Evolutionary conservation across 805 yeast species (phyloP).

Genomic region (Komagataella pseudopastoris): DNA sequence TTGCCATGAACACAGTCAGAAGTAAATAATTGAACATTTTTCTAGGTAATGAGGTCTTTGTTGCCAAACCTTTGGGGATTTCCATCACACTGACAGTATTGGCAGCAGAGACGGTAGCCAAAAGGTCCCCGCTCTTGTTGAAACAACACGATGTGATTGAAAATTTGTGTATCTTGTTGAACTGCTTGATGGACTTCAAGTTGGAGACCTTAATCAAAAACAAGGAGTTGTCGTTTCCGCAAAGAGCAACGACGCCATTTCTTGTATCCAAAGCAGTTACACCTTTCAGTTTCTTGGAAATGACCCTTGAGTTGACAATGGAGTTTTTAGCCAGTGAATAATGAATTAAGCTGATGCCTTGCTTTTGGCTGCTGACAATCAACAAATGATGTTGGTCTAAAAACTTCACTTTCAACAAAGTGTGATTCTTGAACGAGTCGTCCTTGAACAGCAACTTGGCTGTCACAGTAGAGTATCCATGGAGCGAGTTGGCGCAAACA

Average conservation of each 20-base stretch:
- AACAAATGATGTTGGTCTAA: constrained; percentile 21
- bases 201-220: constrained; percentile 37
- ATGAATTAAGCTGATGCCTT: constrained; percentile 26
- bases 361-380: constrained; percentile 28
- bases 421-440: constrained; percentile 7
- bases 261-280: constrained; percentile 38
- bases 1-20: constrained; percentile 11
- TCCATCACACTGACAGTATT: constrained; percentile 51
- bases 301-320: constrained; percentile 24
- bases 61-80: constrained; percentile 37
- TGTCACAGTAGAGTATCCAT: constrained; percentile 34
- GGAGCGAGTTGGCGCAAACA: constrained; percentile 41
- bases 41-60: constrained; percentile 20
- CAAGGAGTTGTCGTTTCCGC: constrained; percentile 58
- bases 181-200: constrained; percentile 34
- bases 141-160: constrained; percentile 66
- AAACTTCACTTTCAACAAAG: constrained; percentile 18
- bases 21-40: constrained; percentile 1
- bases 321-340: constrained; percentile 28
- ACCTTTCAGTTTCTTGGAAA: constrained; percentile 38
- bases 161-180: constrained; percentile 57
- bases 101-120: constrained; percentile 71
- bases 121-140: constrained; percentile 49
- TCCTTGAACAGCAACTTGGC: constrained; percentile 20
- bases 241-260: constrained; percentile 34